Evolutionary conservation across 371 early-diverging fungal species (phyloP).

Genomic region (Syncephalastrum racemosum): DNA sequence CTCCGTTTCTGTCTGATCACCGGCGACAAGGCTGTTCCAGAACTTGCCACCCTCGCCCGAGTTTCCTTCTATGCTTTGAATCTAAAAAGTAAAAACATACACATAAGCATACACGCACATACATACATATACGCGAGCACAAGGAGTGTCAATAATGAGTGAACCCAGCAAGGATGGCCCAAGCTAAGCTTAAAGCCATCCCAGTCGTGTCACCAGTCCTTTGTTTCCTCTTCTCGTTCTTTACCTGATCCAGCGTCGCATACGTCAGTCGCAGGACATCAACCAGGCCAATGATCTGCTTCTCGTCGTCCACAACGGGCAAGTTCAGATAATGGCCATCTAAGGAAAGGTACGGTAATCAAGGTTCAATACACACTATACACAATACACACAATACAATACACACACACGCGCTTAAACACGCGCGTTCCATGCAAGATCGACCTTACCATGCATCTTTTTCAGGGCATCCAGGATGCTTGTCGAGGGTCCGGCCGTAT

Average conservation of each 20-base stretch:
- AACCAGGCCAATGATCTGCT: constrained; percentile 83
- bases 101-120: no score
- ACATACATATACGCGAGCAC: no score
- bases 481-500: constrained; percentile 81
- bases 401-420: no score
- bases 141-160: no score
- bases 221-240: neutral
- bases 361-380: no score
- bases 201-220: no score
- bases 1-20: constrained; percentile 37
- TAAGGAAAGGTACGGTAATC: constrained; percentile 21
- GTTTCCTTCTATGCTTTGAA: constrained; percentile 43
- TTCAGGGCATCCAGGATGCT: constrained; percentile 92
- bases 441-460: constrained; percentile 82
- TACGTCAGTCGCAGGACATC: constrained; percentile 93
- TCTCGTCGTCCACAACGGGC: constrained; percentile 85
- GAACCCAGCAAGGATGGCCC: no score
- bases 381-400: no score
- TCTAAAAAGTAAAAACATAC: constrained; percentile 8
- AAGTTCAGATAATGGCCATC: constrained; percentile 96
- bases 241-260: constrained; percentile 73
- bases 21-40: constrained; percentile 13
- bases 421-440: no score
- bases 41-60: constrained; percentile 27
- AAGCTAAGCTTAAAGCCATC: no score